Evolutionary conservation across 2,329 filamentous ascomycete genomes (phyloP).

Genomic region (Cladosporium velox): DNA sequence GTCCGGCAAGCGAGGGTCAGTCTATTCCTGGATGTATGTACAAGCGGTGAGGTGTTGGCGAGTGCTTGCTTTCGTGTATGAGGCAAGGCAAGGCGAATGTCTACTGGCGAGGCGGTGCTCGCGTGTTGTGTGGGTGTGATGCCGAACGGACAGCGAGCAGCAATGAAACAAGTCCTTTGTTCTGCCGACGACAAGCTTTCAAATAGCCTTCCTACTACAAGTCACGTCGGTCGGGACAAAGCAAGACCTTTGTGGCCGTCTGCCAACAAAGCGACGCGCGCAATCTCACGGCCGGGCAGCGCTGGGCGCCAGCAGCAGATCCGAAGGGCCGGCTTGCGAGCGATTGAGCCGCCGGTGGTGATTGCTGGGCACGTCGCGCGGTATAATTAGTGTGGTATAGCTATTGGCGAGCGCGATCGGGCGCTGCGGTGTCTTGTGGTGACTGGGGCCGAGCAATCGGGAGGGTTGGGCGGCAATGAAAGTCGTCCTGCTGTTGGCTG

Average conservation of each 20-base stretch:
- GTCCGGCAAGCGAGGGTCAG: conserved; percentile 16
- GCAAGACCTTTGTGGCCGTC: conserved; percentile 8
- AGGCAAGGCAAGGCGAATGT: conserved; percentile 1
- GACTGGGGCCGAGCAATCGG: conserved; percentile 15
- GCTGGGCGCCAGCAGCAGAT: conserved; percentile 8
- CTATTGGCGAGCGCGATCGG: conserved; percentile 15
- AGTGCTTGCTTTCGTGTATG: not conserved
- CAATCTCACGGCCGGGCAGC: conserved; percentile 9
- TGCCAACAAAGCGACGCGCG: conserved; percentile 17
- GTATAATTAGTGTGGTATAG: conserved; percentile 14
- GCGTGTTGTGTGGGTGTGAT: not conserved
- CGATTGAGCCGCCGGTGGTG: not conserved
- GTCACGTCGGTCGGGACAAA: conserved; percentile 6
- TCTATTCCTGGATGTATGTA: conserved; percentile 10
- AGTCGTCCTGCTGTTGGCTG: conserved; percentile 1
- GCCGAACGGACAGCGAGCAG: not conserved
- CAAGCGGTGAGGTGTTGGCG: conserved; percentile 1
- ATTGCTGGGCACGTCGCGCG: conserved; percentile 8
- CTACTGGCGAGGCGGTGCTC: conserved; percentile 9
- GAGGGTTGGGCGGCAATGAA: conserved; percentile 6
- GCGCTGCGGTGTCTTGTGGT: conserved; percentile 15
- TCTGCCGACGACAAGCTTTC: conserved; percentile 3
- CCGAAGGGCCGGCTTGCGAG: not conserved
- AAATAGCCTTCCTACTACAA: conserved; percentile 14
- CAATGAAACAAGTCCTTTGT: conserved; percentile 20